Evolutionary conservation across 2,329 filamentous ascomycete species (phyloP).

Genomic region (Beauveria sp.): DNA sequence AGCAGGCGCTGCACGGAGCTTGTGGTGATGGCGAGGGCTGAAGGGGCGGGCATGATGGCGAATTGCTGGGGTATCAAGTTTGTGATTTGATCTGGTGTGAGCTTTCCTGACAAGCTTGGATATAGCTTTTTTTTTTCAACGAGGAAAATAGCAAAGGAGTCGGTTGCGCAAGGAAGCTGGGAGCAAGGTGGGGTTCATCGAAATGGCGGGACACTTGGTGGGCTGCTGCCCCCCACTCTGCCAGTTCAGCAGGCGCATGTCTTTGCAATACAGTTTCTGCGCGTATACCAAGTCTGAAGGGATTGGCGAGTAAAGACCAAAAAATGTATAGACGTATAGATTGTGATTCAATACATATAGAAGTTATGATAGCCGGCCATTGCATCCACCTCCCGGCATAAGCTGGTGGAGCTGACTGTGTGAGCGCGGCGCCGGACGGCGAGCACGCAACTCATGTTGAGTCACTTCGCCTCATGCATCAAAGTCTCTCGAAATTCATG

Average conservation of each 20-base stretch:
- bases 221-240: not conserved
- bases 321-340: too few species aligned
- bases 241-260: not conserved
- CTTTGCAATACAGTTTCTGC: not conserved
- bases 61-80: not conserved
- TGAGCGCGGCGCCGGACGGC: not conserved
- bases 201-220: not conserved
- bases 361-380: not conserved
- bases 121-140: not conserved
- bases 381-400: not conserved
- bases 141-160: not conserved
- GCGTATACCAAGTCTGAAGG: not conserved
- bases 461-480: not conserved
- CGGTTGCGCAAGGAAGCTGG: not conserved
- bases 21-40: constrained; percentile 70
- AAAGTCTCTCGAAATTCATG: not conserved
- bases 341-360: too few species aligned
- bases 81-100: too few species aligned
- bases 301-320: too few species aligned
- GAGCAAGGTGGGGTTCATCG: not conserved
- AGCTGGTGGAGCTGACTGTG: not conserved
- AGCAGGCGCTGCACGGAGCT: constrained; percentile 74
- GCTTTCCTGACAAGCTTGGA: too few species aligned
- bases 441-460: constrained; percentile 1
- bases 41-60: constrained; percentile 63